Conservation (phyloP, 2,329 filamentous ascomycete species). For the Neofusicoccum parvum region DNA sequence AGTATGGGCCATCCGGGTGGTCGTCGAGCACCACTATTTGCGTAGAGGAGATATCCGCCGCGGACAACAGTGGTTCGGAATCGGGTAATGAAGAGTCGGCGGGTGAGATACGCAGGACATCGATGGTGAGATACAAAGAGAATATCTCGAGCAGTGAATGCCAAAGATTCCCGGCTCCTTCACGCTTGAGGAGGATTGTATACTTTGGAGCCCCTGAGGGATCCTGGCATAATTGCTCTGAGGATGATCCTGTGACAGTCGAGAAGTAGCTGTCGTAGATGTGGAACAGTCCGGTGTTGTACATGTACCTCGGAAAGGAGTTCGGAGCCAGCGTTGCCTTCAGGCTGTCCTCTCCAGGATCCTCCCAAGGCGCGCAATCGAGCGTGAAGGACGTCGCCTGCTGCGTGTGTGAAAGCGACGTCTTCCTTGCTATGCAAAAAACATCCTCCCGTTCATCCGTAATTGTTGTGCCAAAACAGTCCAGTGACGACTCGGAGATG, state of each 20-base stretch:
- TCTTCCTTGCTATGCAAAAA: background rate
- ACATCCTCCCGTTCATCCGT: background rate
- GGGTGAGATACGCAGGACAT: background rate
- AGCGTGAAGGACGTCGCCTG: background rate
- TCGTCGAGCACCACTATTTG: background rate
- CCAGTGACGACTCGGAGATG: background rate
- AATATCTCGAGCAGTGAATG: background rate
- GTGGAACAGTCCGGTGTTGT: background rate
- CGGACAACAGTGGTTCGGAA: background rate
- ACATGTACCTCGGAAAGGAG: background rate
- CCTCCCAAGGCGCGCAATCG: background rate
- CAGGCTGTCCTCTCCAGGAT: background rate
- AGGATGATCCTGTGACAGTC: background rate
- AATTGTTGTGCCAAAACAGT: background rate
- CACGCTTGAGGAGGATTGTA: background rate
- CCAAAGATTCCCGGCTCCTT: background rate
- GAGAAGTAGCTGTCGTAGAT: background rate
- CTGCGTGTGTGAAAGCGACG: background rate
- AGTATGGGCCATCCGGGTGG: background rate
- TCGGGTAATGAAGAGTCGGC: too few relatives aligned
- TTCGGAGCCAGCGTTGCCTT: too few relatives aligned
- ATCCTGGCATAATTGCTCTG: background rate
- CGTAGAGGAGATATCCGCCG: background rate
- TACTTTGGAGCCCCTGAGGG: background rate
- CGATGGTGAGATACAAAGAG: constrained; percentile 8